A percentile compares a stretch with the other conserved stretches of the same genome.
Evolutionary conservation across 129 eudicot genomes (phyloP).

Genomic region (Pittosporum tobira): DNA sequence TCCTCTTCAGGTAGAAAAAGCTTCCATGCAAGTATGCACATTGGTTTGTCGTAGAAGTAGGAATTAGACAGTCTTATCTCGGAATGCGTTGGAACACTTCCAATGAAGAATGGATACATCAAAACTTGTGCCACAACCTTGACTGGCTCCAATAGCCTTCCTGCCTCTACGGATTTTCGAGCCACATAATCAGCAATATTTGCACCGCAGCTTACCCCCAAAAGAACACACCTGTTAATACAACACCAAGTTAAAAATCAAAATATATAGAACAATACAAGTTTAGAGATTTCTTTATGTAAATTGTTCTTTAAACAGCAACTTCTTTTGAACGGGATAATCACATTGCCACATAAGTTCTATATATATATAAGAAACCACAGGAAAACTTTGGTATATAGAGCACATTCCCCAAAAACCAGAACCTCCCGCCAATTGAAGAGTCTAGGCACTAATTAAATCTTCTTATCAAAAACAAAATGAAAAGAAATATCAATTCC

Average conservation of each 20-base stretch:
- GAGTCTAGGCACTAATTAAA: too few relatives aligned
- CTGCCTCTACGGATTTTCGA: conserved; percentile 66
- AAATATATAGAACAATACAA: too few relatives aligned
- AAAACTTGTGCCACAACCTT: conserved; percentile 86
- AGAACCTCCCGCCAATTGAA: too few relatives aligned
- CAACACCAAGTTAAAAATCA: neutral
- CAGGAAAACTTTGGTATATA: too few relatives aligned
- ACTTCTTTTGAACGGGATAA: too few relatives aligned
- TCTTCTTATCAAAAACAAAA: too few relatives aligned
- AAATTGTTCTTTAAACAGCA: too few relatives aligned
- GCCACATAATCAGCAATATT: conserved; percentile 81
- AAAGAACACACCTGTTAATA: conserved; percentile 67
- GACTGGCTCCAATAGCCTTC: conserved; percentile 63
- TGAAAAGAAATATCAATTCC: too few relatives aligned
- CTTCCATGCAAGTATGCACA: conserved; percentile 78
- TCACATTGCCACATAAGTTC: too few relatives aligned
- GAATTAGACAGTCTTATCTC: conserved; percentile 82
- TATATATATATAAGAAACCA: too few relatives aligned
- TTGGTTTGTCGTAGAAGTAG: conserved; percentile 77
- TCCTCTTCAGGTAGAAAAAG: conserved; percentile 64
- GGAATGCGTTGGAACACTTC: conserved; percentile 71
- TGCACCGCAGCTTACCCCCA: conserved; percentile 89
- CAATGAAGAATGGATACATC: conserved; percentile 91
- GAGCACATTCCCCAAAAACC: too few relatives aligned
- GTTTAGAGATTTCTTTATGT: conserved; percentile 11